Conservation (phyloP, 208 protist species). For the Crithidia bombi region DNA sequence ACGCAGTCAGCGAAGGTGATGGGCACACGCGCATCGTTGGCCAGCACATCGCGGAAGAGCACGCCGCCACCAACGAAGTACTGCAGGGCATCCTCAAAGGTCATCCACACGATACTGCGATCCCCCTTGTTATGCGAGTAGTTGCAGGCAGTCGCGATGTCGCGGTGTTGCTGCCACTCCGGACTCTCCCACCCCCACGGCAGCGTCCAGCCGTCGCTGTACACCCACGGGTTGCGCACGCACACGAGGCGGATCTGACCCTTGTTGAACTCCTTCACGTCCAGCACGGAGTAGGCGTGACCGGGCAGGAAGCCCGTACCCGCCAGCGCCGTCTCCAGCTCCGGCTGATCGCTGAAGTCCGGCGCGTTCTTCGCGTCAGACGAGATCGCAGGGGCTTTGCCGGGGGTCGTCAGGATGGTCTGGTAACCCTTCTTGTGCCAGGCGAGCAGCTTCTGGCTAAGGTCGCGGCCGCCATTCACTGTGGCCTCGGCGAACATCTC, state of each 20-base stretch:
- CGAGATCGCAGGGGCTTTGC: conserved; percentile 73
- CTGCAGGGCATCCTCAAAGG: conserved; percentile 63
- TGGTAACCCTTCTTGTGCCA: conserved; percentile 58
- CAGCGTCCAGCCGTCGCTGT: conserved; percentile 40
- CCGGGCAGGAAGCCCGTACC: conserved; percentile 75
- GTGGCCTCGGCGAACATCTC: conserved; percentile 54
- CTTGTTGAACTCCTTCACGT: conserved; percentile 47
- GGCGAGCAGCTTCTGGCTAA: conserved; percentile 48
- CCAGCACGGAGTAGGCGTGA: conserved; percentile 77
- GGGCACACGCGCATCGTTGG: conserved; percentile 71
- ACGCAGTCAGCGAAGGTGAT: conserved; percentile 71
- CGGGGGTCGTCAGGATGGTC: conserved; percentile 74
- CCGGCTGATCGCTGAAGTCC: conserved; percentile 63
- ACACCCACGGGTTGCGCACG: conserved; percentile 75
- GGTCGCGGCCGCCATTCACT: conserved; percentile 28
- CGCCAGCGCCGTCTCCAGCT: conserved; percentile 47
- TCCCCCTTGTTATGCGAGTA: conserved; percentile 37
- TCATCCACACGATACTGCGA: conserved; percentile 67
- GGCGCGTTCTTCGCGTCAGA: conserved; percentile 39
- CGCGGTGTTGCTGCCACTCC: conserved; percentile 48
- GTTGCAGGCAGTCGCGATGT: conserved; percentile 41
- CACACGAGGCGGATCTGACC: conserved; percentile 56
- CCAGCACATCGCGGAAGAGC: conserved; percentile 42
- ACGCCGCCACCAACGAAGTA: conserved; percentile 86
- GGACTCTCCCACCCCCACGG: conserved; percentile 44